Evolutionary conservation across 371 early-diverging fungal genomes (phyloP).

Genomic region (Mucor circinelloides): DNA sequence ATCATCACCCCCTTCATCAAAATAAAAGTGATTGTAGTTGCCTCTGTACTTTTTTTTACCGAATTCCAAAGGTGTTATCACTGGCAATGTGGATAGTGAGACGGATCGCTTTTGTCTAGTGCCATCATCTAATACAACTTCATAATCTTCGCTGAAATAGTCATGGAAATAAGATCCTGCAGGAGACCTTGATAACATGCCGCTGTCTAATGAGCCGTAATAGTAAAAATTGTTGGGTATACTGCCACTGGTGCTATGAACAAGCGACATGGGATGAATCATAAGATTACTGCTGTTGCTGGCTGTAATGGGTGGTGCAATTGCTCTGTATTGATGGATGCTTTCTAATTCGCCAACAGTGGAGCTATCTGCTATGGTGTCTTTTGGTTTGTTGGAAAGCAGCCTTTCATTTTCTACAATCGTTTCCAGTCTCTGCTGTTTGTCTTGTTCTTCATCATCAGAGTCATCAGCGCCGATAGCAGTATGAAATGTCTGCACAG

Average conservation of each 20-base stretch:
- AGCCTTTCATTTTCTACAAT: neutral
- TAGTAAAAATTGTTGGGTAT: constrained; percentile 27
- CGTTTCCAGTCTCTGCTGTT: neutral
- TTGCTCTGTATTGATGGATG: neutral
- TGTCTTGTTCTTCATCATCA: constrained; percentile 8
- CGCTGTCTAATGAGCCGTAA: constrained; percentile 25
- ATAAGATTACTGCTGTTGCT: constrained; percentile 7
- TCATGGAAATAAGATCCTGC: constrained; percentile 22
- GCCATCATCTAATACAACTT: constrained; percentile 37
- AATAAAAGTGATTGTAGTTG: constrained; percentile 23
- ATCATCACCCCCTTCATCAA: neutral
- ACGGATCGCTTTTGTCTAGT: constrained; percentile 31
- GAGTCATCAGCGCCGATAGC: constrained; percentile 8
- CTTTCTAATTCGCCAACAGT: neutral
- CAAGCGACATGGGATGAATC: constrained; percentile 11
- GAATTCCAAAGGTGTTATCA: constrained; percentile 1
- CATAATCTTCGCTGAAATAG: constrained; percentile 25
- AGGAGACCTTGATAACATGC: constrained; percentile 13
- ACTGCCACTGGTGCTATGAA: constrained; percentile 3
- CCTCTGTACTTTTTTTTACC: constrained; percentile 15
- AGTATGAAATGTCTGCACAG: constrained; percentile 29
- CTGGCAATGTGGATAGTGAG: constrained; percentile 30
- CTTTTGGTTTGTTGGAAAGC: neutral
- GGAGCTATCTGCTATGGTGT: neutral
- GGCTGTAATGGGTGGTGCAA: neutral